Percentiles rank a stretch among this genome's conserved stretches.
These are phyloP conservation scores for Asterochloris erici DNA, from an alignment of 139 green algal species.

Conservation along the genomic window DNA sequence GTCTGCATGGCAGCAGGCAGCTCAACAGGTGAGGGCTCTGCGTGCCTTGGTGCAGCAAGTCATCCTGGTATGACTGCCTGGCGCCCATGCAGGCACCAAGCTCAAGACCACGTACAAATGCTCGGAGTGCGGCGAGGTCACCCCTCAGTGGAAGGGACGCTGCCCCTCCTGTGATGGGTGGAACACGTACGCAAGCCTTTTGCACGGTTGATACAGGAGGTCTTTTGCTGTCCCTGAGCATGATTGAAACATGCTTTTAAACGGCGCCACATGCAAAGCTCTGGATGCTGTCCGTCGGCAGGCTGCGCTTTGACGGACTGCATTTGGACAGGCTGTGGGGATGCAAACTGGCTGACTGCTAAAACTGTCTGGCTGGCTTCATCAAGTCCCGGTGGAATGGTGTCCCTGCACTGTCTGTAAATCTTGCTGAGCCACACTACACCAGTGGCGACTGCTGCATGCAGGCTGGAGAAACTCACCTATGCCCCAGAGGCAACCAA, in stretches of 20 bases:
- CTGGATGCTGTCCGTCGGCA: not conserved
- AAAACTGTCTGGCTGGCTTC: not conserved
- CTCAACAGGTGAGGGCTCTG: no score
- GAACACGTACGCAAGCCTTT: constrained; percentile 40
- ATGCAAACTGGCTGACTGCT: not conserved
- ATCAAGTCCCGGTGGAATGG: no score
- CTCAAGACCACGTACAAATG: constrained; percentile 48
- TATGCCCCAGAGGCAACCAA: constrained; percentile 17
- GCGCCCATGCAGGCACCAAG: constrained; percentile 17
- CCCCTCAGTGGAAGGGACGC: constrained; percentile 53
- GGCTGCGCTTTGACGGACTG: not conserved
- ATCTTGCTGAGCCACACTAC: not conserved
- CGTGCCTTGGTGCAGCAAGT: no score
- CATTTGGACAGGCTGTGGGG: constrained; percentile 4
- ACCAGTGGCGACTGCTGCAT: not conserved
- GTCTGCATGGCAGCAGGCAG: no score
- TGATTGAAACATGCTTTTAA: not conserved
- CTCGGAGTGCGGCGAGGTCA: constrained; percentile 47
- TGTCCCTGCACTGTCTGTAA: not conserved
- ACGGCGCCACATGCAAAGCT: not conserved
- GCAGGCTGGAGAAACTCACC: constrained; percentile 25
- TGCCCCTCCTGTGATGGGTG: constrained; percentile 58
- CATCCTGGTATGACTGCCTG: not conserved
- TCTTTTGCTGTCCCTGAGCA: not conserved
- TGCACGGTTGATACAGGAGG: not conserved